Evolutionary conservation across 1,139 yeast genomes (phyloP), one percentile per base, ranked within the genome.

Genomic region (Geotrichum klebahnii): DNA sequence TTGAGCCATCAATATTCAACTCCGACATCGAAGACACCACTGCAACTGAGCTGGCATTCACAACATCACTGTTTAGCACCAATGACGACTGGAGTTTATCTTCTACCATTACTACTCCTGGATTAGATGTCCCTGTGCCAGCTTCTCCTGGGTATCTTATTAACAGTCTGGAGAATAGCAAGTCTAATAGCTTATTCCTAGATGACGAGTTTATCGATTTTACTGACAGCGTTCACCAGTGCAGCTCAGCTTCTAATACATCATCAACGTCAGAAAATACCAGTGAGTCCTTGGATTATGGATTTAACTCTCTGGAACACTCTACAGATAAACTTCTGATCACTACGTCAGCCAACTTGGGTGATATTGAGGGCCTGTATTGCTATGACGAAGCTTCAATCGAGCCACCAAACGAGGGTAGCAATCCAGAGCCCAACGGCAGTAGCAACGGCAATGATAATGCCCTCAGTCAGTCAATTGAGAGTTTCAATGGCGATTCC

Each of bases 171-270:
- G 48, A 35, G 24, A 36, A 17, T 3, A 22, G 33, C 17, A 14
- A n/a, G 20, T n/a, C 16, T 5, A 22, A 16, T 34, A 32, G 39
- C 8, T 10, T 39, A 28, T 46, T 46, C 29, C 9, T 32, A 10
- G 33, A 38, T 28, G 46, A 46, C 31, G 50, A 46, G 20, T 46
- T 46, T 29, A 26, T 46, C 20, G 42, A 46, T 16, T 35, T 46
- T 24, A 6, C 34, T 5, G 36, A 33, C 3, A 39, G 50, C n/a
- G n/a, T n/a, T n/a, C 34, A 19, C 50, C 3, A 9, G 33, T 23
- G 22, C 28, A 6, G 42, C 22, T 20, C 32, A 32, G 17, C 44
- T 6, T 34, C 38, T 1, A 14, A 24, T 3, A 17, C 28, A 6
- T 29, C 32, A 28, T 16, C 46, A 8, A 38, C 47, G 14, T 24